Percentiles rank a stretch among this genome's conserved stretches.
These are phyloP conservation scores for Pisolithus microcarpus DNA, from an alignment of 768 basidiomycete species.

Conservation along the genomic window DNA sequence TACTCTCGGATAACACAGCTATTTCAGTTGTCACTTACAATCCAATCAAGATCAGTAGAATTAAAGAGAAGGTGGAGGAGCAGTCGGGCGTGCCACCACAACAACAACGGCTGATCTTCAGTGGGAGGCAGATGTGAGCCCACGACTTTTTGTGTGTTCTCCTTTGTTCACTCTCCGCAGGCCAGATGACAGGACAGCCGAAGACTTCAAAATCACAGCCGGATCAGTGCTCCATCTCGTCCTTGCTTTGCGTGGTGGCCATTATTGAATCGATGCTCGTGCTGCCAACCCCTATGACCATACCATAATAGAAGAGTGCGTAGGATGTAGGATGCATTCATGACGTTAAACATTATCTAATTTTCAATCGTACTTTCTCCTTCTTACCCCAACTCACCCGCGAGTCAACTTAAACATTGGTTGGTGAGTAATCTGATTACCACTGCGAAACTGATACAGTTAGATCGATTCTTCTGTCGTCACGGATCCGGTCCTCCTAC, in stretches of 20 bases:
- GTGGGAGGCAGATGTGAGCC: slow-evolving; percentile 87
- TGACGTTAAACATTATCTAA: slow-evolving; percentile 26
- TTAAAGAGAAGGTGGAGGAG: slow-evolving; percentile 98
- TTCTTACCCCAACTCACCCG: not conserved
- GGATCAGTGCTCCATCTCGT: slow-evolving; percentile 92
- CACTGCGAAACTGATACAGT: not conserved
- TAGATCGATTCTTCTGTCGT: slow-evolving; percentile 5
- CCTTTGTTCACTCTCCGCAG: slow-evolving; percentile 32
- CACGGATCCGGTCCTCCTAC: slow-evolving; percentile 37
- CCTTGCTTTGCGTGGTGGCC: slow-evolving; percentile 87
- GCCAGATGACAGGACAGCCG: slow-evolving; percentile 86
- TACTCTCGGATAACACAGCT: not conserved
- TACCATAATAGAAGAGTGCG: slow-evolving; percentile 20
- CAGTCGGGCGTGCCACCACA: slow-evolving; percentile 96
- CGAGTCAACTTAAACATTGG: not conserved
- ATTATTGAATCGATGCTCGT: slow-evolving; percentile 31
- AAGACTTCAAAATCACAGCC: slow-evolving; percentile 74
- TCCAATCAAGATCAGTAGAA: slow-evolving; percentile 65
- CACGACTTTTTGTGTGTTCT: not conserved
- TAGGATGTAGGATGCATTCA: slow-evolving; percentile 14
- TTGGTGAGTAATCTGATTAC: slow-evolving; percentile 1
- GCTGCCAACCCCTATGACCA: slow-evolving; percentile 11
- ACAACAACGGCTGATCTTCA: slow-evolving; percentile 90
- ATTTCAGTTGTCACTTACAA: slow-evolving; percentile 1
- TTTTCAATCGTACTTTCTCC: slow-evolving; percentile 13